Conservation (phyloP, 2,329 filamentous ascomycete species). For the Verticillium longisporum region DNA sequence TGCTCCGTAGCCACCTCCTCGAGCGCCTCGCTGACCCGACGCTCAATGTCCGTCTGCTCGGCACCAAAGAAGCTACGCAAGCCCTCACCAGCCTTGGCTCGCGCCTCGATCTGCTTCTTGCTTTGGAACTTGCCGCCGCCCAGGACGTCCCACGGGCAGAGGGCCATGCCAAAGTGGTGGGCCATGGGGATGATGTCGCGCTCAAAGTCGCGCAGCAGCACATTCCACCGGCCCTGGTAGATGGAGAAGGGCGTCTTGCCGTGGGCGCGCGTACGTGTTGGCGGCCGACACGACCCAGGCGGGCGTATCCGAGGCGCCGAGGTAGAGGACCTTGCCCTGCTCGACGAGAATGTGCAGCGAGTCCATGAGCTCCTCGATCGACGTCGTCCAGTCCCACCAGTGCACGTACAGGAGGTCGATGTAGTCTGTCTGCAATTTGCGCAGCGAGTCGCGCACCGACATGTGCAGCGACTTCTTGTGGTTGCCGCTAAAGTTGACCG, state of each 20-base stretch:
- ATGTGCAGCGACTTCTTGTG: constrained; percentile 31
- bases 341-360: constrained; percentile 31
- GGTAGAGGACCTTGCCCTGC: constrained; percentile 33
- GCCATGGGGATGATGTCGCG: constrained; percentile 36
- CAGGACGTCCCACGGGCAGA: constrained; percentile 54
- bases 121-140: constrained; percentile 45
- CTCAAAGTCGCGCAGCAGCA: constrained; percentile 26
- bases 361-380: constrained; percentile 35
- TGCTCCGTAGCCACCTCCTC: constrained; percentile 52
- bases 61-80: constrained; percentile 21
- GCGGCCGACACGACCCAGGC: constrained; percentile 31
- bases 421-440: constrained; percentile 36
- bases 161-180: constrained; percentile 37
- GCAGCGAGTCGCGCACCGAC: constrained; percentile 33
- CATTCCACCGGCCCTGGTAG: constrained; percentile 32
- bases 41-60: constrained; percentile 38
- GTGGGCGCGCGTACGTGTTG: constrained; percentile 29
- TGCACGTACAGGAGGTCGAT: constrained; percentile 39
- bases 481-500: constrained; percentile 37
- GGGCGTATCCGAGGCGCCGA: constrained; percentile 31
- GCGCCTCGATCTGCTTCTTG: constrained; percentile 22
- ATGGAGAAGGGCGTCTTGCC: constrained; percentile 28
- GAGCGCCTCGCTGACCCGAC: constrained; percentile 47
- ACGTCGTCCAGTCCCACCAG: constrained; percentile 35
- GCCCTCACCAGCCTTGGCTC: constrained; percentile 28